Conservation (phyloP, 2,329 filamentous ascomycete genomes). For the Dothideomycetes sp. region DNA sequence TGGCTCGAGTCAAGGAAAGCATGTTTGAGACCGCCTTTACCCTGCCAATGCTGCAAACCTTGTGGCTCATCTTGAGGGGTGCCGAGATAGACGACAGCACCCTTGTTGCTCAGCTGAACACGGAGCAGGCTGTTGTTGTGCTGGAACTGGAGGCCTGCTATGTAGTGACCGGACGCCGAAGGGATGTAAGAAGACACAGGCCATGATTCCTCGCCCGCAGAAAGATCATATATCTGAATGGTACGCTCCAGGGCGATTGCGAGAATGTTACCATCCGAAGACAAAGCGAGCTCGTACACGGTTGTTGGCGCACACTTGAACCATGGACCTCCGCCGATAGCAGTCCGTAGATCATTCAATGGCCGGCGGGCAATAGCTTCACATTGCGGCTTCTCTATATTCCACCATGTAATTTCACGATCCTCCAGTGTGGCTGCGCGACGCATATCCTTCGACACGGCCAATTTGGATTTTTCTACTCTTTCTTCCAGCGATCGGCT, state of each 20-base stretch:
- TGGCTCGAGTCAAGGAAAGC: constrained; percentile 19
- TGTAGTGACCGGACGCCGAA: constrained; percentile 21
- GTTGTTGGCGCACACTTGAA: constrained; percentile 18
- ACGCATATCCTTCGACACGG: constrained; percentile 11
- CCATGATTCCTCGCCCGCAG: constrained; percentile 16
- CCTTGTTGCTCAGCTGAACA: constrained; percentile 21
- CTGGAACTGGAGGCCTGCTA: constrained; percentile 23
- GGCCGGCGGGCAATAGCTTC: constrained; percentile 14
- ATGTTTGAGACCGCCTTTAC: constrained; percentile 18
- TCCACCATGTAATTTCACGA: constrained; percentile 19
- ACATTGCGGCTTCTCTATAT: constrained; percentile 14
- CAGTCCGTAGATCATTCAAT: constrained; percentile 21
- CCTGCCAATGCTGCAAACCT: constrained; percentile 21
- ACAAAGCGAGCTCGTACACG: constrained; percentile 20
- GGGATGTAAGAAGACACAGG: constrained; percentile 21
- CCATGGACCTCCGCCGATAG: constrained; percentile 21
- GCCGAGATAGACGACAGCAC: constrained; percentile 23
- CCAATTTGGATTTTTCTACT: constrained; percentile 10
- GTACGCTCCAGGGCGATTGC: constrained; percentile 23
- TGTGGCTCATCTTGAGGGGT: constrained; percentile 14
- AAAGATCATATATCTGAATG: constrained; percentile 23
- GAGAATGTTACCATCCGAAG: constrained; percentile 19
- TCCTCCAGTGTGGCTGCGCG: constrained; percentile 18
- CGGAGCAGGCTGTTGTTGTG: constrained; percentile 21
- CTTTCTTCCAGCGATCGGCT: neutral